phyloP scores from a whole-genome alignment of 139 green algal species.

The Deuterostichococcus epilithicus region DNA sequence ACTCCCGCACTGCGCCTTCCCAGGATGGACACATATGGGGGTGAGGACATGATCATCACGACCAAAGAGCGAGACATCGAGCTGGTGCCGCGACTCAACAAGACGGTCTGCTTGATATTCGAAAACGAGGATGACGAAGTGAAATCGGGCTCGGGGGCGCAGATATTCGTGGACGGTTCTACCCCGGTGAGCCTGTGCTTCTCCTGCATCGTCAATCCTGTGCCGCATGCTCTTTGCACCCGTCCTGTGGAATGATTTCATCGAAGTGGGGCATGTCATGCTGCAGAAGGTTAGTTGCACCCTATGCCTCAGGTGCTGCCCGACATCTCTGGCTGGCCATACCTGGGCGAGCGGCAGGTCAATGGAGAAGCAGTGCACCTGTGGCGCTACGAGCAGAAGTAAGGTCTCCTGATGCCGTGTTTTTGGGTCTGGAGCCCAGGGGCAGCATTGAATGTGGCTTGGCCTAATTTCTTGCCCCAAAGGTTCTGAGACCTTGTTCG shows the following conservation, averaged over 20 bases:
- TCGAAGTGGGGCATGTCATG: too few relatives aligned
- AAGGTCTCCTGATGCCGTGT: background rate
- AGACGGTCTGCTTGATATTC: background rate
- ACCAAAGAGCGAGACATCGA: slow-evolving; percentile 8
- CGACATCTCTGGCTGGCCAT: background rate
- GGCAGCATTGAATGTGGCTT: background rate
- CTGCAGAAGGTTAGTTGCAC: too few relatives aligned
- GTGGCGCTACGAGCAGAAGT: background rate
- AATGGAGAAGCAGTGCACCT: background rate
- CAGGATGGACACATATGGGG: slow-evolving; percentile 23
- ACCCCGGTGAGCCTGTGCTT: background rate
- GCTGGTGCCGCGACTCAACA: background rate
- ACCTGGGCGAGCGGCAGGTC: background rate
- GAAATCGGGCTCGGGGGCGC: too few relatives aligned
- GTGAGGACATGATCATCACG: slow-evolving; percentile 17
- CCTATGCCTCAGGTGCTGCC: background rate
- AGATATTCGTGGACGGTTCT: background rate
- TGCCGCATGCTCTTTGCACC: too few relatives aligned
- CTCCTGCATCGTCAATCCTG: too few relatives aligned
- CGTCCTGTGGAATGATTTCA: background rate
- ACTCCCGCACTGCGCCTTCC: background rate
- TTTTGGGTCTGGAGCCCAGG: background rate
- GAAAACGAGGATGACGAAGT: background rate
- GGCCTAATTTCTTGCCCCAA: background rate
- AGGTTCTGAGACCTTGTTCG: background rate